A percentile compares a stretch with the other conserved stretches of the same genome.
Evolutionary conservation across 371 early-diverging fungal species (phyloP).

Genomic region (Lichtheimia ornata): DNA sequence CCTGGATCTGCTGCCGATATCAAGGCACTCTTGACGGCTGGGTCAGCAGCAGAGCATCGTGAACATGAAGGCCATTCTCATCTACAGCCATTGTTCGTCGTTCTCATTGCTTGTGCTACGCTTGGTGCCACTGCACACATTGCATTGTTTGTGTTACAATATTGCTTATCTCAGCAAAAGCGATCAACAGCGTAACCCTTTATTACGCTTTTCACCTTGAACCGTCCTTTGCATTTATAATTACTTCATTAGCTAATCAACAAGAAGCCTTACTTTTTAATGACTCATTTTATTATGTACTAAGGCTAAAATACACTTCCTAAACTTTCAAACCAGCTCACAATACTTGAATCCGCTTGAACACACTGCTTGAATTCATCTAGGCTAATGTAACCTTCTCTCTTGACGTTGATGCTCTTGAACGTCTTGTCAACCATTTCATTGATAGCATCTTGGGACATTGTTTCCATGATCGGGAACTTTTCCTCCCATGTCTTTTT

Average conservation of each 20-base stretch:
- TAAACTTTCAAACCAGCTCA: constrained; percentile 73
- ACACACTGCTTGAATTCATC: constrained; percentile 80
- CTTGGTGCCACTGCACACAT: neutral
- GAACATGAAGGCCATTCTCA: too few relatives aligned
- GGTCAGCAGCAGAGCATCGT: too few relatives aligned
- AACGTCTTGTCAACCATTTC: constrained; percentile 93
- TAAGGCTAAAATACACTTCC: constrained; percentile 65
- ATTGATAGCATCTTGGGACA: constrained; percentile 89
- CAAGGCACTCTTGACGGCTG: neutral
- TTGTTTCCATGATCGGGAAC: constrained; percentile 87
- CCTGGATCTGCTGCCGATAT: constrained; percentile 6
- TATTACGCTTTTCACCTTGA: too few relatives aligned
- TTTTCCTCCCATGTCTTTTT: constrained; percentile 58
- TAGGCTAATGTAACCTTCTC: constrained; percentile 67
- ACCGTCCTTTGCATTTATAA: too few relatives aligned
- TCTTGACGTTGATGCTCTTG: constrained; percentile 61
- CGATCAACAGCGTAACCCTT: neutral
- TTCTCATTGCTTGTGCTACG: neutral
- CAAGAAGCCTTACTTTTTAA: too few relatives aligned
- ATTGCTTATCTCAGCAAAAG: neutral
- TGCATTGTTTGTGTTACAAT: neutral
- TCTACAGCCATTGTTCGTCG: neutral
- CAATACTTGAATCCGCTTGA: constrained; percentile 65
- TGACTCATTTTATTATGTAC: too few relatives aligned
- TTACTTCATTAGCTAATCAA: too few relatives aligned